Evolutionary conservation across 192 early-diverging fungal species (phyloP), one percentile per base, ranked within the genome.

Genomic region (Tieghemiomyces parasiticus): DNA sequence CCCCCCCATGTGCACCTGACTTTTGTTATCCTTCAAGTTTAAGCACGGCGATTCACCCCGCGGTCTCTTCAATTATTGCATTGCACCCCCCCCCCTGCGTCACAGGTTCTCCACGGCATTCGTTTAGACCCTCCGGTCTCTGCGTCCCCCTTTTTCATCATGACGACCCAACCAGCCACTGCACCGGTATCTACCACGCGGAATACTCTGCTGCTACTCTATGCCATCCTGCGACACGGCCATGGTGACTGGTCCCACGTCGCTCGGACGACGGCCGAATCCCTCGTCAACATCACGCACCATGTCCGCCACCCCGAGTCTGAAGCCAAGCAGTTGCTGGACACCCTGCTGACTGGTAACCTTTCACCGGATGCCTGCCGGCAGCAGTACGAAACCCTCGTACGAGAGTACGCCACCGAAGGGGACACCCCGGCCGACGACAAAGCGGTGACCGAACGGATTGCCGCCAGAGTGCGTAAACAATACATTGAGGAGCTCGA

Each of bases 401-500:
- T 52, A 30, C 20, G 14, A 14, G 30, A 52, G 26, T 24, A 24
- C 24, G 50, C 4, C 20, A 25, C 1, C 46, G 25, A 47, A 47
- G 19, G 20, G 46, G 46, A 47, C 46, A 24, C 20, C 20, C 8
- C 46, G 46, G 8, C 25, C 25, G 46, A 8, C 19, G 25, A 24
- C 8, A 24, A 47, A 22, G 20, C 46, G 26, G 50, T 29, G 14
- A 52, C 38, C 38, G 38, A 52, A 52, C 14, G 26, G 26, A 16
- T 52, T 2, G 50, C 24, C 12, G 24, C 50, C 30, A 52, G 14
- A 25, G 14, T 52, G 13, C 50, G 50, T 25, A 52, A 52, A 8
- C 19, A 52, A 25, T 52, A 52, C 30, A 52, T 52, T 52, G 50
- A 52, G 1, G 50, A 52, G 26, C 26, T 52, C 12, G 50, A 52